Conservation (phyloP, 305 asterid genomes). For the Ilex paraguariensis region DNA sequence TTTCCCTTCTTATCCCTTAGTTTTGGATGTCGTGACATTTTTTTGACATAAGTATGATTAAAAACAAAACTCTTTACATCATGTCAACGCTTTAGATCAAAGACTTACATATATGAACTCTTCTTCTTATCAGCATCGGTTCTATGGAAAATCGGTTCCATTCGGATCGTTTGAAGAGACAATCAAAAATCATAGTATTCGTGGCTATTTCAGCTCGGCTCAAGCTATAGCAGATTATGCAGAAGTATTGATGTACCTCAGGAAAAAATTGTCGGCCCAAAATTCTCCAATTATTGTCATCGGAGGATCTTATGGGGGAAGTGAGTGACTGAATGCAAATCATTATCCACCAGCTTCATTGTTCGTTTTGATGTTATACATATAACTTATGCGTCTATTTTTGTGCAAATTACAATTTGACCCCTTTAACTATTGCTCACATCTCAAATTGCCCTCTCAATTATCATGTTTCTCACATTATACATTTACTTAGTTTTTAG, state of each 20-base stretch:
- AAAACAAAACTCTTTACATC: not conserved
- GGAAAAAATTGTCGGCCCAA: not conserved
- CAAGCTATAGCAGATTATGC: conserved; percentile 5
- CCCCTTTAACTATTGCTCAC: too few species aligned
- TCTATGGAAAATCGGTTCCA: conserved; percentile 1
- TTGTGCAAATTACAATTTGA: too few species aligned
- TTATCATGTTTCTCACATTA: too few species aligned
- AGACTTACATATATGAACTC: too few species aligned
- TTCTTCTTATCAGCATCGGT: not conserved
- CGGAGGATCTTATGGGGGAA: conserved; percentile 1
- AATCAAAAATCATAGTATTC: not conserved
- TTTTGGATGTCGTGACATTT: not conserved
- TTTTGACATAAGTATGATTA: too few species aligned
- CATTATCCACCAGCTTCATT: not conserved
- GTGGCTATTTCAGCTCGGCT: not conserved
- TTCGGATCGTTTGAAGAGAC: not conserved
- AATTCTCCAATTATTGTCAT: not conserved
- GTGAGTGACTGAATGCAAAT: not conserved
- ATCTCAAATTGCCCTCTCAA: too few species aligned
- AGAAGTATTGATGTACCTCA: not conserved
- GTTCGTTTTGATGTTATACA: not conserved
- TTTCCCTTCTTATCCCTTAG: too few species aligned
- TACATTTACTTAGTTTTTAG: too few species aligned
- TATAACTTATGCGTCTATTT: not conserved
- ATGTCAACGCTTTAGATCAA: too few species aligned